Conservation (phyloP, 192 early-diverging fungal genomes). For the Gigaspora rosea region DNA sequence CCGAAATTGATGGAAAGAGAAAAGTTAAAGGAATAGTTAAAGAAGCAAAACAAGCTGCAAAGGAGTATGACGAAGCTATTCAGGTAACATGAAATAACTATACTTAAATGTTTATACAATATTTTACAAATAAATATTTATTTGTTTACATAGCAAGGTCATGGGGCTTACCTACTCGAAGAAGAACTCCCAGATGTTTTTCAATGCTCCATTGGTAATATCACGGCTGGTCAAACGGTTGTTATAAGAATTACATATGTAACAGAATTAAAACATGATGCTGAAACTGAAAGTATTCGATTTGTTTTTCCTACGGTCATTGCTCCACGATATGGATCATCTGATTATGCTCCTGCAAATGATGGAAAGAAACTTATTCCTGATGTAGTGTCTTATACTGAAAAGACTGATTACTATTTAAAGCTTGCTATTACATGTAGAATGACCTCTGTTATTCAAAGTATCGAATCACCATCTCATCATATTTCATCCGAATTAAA, state of each 20-base stretch:
- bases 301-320: too few species aligned
- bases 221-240: conserved; percentile 38
- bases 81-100: not conserved
- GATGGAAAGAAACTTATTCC: too few species aligned
- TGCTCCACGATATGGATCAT: too few species aligned
- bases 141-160: not conserved
- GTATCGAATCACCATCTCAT: conserved; percentile 51
- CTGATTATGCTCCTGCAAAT: too few species aligned
- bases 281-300: too few species aligned
- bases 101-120: not conserved
- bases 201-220: conserved; percentile 51
- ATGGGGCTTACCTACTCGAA: not conserved
- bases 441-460: conserved; percentile 30
- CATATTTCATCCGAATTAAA: conserved; percentile 35
- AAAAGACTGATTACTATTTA: too few species aligned
- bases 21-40: too few species aligned
- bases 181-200: conserved; percentile 43
- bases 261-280: conserved; percentile 39
- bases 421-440: too few species aligned
- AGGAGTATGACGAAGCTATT: too few species aligned
- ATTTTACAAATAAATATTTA: not conserved
- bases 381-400: too few species aligned
- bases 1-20: conserved; percentile 4
- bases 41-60: too few species aligned
- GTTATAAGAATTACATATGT: conserved; percentile 50